These are phyloP conservation scores for Stachybotrys echinatus DNA, from an alignment of 2,329 filamentous ascomycete species.

Conservation along the genomic window DNA sequence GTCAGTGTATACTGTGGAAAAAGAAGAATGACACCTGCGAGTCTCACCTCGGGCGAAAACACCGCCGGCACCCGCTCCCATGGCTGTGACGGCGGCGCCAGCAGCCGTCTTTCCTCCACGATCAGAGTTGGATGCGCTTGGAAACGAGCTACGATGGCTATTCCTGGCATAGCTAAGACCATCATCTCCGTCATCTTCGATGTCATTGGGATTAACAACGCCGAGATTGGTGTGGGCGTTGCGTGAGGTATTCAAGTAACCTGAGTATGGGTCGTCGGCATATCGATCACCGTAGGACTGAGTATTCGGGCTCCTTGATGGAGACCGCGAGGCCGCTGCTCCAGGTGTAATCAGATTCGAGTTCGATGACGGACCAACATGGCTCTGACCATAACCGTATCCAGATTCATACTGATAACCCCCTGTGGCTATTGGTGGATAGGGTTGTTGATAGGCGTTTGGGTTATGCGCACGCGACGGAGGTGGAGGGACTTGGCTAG, in stretches of 20 bases:
- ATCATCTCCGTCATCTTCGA: constrained; percentile 85
- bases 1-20: neutral
- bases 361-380: constrained; percentile 32
- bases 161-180: constrained; percentile 55
- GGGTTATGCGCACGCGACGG: constrained; percentile 26
- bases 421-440: constrained; percentile 11
- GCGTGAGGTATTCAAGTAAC: constrained; percentile 39
- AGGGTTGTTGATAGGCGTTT: constrained; percentile 8
- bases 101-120: constrained; percentile 26
- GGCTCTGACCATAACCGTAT: constrained; percentile 17
- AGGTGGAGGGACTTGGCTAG: constrained; percentile 29
- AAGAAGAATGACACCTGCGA: neutral
- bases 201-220: constrained; percentile 70
- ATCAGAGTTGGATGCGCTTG: constrained; percentile 47
- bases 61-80: constrained; percentile 25
- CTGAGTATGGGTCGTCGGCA: constrained; percentile 62
- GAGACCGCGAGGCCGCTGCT: constrained; percentile 31
- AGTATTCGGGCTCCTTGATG: constrained; percentile 44
- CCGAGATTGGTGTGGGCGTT: constrained; percentile 46
- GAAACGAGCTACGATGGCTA: constrained; percentile 49
- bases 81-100: constrained; percentile 36
- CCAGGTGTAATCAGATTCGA: constrained; percentile 35
- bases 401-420: constrained; percentile 7
- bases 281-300: constrained; percentile 39
- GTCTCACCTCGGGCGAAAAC: neutral